phyloP scores from a whole-genome alignment of 116 monocot genomes.

The Dioscorea cayenensis region DNA sequence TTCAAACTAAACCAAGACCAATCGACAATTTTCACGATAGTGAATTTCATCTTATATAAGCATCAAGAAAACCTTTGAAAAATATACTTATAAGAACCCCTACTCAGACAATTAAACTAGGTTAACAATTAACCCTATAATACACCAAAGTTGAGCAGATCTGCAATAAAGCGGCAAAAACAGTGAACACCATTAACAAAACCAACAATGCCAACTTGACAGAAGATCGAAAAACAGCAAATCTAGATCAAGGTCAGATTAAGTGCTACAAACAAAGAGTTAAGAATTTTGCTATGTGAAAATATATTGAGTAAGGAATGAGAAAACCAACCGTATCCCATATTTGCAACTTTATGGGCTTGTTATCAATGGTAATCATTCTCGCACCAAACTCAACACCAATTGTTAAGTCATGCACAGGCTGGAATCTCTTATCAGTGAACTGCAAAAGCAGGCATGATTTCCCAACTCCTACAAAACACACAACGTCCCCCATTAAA shows the following conservation, averaged over 20 bases:
- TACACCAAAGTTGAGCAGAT: too few relatives aligned
- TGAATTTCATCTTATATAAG: too few relatives aligned
- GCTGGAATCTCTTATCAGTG: slow-evolving; percentile 93
- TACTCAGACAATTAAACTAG: too few relatives aligned
- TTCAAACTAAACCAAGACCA: too few relatives aligned
- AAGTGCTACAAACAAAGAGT: not conserved
- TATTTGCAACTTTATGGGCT: slow-evolving; percentile 92
- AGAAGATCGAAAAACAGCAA: too few relatives aligned
- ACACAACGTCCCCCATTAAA: not conserved
- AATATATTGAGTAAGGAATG: not conserved
- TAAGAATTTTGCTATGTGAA: not conserved
- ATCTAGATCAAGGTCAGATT: not conserved
- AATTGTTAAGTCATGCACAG: slow-evolving; percentile 91
- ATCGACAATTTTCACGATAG: too few relatives aligned
- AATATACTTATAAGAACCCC: too few relatives aligned
- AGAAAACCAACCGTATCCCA: slow-evolving; percentile 75
- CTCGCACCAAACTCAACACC: slow-evolving; percentile 93
- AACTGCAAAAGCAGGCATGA: slow-evolving; percentile 96
- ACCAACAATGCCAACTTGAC: too few relatives aligned
- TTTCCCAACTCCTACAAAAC: slow-evolving; percentile 76
- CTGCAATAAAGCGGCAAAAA: too few relatives aligned
- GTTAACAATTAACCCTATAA: too few relatives aligned
- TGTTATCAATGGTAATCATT: slow-evolving; percentile 91
- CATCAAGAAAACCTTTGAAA: too few relatives aligned
- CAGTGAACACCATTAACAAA: too few relatives aligned